Base-by-base conservation (phyloP, 2,329 filamentous ascomycete genomes). In the Fusarium sp. region DNA sequence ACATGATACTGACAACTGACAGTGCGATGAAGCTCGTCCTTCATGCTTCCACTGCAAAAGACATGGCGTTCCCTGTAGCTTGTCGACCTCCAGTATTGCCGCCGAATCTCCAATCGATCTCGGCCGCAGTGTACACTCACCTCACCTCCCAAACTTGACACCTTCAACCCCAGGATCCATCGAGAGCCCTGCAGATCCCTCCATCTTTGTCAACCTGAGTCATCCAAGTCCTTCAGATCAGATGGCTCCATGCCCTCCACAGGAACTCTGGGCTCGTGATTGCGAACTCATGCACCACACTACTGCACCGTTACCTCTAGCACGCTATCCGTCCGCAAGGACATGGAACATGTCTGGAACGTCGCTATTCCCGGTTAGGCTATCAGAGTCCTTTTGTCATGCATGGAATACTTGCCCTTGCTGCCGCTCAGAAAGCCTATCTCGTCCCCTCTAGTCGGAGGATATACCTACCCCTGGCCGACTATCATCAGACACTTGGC, bases 271-370 rank as follows among this genome's bases (percentile, higher is more conserved):
- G 70, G 62, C 65, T 25, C 71, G 70, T 18, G 76, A 76, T 34
- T 68, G 80, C 25, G 80, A 82, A 52, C 73, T 82, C 20, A 80
- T 82, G 76, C 80, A 82, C 35, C 80, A 82, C 54, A 82, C 54
- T 82, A 75, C 58, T 72, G 74, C 60, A 80, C 78, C 6, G 57
- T 77, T 4, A 81, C 80, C 1, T 75, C 72, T 8, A 52, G 76
- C 25, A 76, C 71, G 1, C 23, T 82, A 30, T 76, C 77, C 3
- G 23, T 67, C 7, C 73, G 76, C 4, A 68, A 61, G 18, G 80
- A 82, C 30, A 66, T 78, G 57, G 43, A 50, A 18, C 70, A 81
- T 5, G 73, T 82, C 11, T 82, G 79, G 80, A 70, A 70, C 9
- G 72, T 77, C 18, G 65, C 66, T 2, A 61, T 81, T 3, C 80